Evolutionary conservation across 2,329 filamentous ascomycete genomes (phyloP).

Genomic region (Colletotrichum cuscutae): DNA sequence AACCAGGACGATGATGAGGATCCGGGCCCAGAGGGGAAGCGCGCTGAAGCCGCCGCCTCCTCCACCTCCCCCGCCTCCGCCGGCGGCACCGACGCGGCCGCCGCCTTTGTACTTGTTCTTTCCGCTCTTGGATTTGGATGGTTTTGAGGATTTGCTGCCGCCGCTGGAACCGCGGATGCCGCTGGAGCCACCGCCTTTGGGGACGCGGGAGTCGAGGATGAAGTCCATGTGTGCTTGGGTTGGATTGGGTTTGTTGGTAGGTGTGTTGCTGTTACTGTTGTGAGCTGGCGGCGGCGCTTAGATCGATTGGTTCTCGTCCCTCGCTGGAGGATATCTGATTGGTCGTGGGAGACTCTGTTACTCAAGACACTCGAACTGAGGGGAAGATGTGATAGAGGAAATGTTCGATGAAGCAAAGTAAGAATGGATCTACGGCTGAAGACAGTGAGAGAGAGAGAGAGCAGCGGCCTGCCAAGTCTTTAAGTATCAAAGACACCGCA

Average conservation of each 20-base stretch:
- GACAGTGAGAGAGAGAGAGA: background rate
- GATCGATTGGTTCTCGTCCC: background rate
- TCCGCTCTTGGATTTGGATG: constrained; percentile 7
- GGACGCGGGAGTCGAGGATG: constrained; percentile 20
- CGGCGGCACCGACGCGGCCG: constrained; percentile 4
- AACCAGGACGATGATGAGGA: constrained; percentile 33
- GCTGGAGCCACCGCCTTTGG: constrained; percentile 30
- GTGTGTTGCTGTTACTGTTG: background rate
- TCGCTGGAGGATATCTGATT: background rate
- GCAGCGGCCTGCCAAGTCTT: background rate
- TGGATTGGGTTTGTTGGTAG: background rate
- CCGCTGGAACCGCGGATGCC: constrained; percentile 3
- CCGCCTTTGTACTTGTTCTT: constrained; percentile 27
- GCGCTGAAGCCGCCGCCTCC: constrained; percentile 14
- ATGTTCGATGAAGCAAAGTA: background rate
- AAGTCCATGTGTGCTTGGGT: constrained; percentile 4
- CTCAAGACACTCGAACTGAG: background rate
- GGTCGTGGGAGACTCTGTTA: background rate
- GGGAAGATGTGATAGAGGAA: background rate
- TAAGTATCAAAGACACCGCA: background rate
- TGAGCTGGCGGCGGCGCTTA: no score
- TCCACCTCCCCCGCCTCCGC: background rate
- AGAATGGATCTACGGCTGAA: background rate
- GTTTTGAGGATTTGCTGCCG: background rate
- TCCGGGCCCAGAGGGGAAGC: constrained; percentile 32